Base-by-base conservation (phyloP, 176 grass and related monocot genomes). In the Triticum timopheevii region DNA sequence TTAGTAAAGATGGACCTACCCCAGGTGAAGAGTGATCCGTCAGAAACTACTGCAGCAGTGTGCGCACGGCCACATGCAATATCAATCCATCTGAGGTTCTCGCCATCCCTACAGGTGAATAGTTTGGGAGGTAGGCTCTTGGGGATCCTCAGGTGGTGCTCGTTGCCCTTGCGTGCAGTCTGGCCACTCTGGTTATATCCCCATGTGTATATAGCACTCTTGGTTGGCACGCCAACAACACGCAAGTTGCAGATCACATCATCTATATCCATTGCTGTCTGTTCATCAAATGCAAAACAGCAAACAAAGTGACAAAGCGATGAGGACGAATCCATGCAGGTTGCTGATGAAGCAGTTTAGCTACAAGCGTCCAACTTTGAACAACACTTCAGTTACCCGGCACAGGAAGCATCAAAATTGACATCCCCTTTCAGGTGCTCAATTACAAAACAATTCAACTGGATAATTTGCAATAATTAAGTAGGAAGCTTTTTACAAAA, bases 151-250 rank as follows among this genome's bases (percentile, higher is more conserved):
- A 96, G 71, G 78, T 98, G 88, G 73, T 77, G 79, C 39, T 87
- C 84, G 76, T 92, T 91, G 40, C 89, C 92, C 69, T 94, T 92
- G 49, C 93, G 80, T n/a, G 93, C 93, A 11, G 93, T 98, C 80
- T 98, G 96, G 3, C 96, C 96, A 34, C 90, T 96, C 10, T 98
- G 86, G 58, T 98, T 98, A 75, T 98, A 98, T 22, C 96, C 96
- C 96, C 96, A 96, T 61, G 92, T 63, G 84, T 98, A 98, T 86
- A 98, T 98, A 36, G 91, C 93, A 12, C 92, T 98, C 72, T 95
- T 95, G 4, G 92, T 69, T 8, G 92, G 96, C 20, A 78, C 28
- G 17, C 88, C 91, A 40, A 76, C 68, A 72, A 72, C 80, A 36
- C 71, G 82, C 15, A 91, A 58, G 36, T 88, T 81, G 82, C 69